Conservation (phyloP, 371 early-diverging fungal genomes). For the Actinomortierella ambigua region DNA sequence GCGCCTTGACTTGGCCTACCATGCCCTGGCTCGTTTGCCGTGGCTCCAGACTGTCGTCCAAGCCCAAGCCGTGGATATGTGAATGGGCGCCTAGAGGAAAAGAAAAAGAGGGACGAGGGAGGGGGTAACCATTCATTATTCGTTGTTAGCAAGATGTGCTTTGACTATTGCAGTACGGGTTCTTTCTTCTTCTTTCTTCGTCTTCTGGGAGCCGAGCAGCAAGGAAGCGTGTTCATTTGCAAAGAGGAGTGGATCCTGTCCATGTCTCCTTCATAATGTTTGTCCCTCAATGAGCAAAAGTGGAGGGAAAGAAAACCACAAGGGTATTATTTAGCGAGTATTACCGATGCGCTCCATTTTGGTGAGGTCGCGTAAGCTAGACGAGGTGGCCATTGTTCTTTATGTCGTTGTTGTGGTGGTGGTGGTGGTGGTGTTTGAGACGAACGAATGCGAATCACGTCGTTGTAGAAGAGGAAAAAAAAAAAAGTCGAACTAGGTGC, state of each 20-base stretch:
- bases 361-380: slow-evolving; percentile 53
- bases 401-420: slow-evolving; percentile 6
- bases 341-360: slow-evolving; percentile 60
- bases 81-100: slow-evolving; percentile 89
- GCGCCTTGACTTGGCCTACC: slow-evolving; percentile 96
- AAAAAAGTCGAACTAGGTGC: too few species aligned
- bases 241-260: not conserved
- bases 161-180: too few species aligned
- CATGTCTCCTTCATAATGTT: too few species aligned
- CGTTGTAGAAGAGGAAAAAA: too few species aligned
- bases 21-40: slow-evolving; percentile 91
- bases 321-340: not conserved
- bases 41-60: slow-evolving; percentile 92
- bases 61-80: slow-evolving; percentile 91
- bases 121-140: not conserved
- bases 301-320: not conserved
- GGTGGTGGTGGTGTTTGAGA: not conserved
- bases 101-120: slow-evolving; percentile 1
- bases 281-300: not conserved
- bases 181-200: slow-evolving; percentile 3
- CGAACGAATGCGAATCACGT: too few species aligned
- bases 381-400: slow-evolving; percentile 36
- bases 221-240: not conserved
- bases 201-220: not conserved
- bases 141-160: too few species aligned